phyloP scores from a whole-genome alignment of 768 basidiomycete genomes.

The Amanita pallidorosea region DNA sequence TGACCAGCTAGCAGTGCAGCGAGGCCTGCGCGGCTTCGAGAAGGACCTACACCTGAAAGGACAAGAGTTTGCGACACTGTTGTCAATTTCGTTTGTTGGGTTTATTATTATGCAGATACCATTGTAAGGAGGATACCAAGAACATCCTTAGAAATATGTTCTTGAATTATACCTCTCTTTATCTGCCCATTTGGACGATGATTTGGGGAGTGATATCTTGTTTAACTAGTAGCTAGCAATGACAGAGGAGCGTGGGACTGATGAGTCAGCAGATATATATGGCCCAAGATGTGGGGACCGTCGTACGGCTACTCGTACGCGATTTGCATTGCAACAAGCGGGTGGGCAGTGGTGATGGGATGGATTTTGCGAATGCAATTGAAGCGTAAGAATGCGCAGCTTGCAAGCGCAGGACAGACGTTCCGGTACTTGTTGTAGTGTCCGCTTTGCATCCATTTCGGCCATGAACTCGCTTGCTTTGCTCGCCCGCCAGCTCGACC shows the following conservation, averaged over 20 bases:
- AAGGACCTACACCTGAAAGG: conserved; percentile 48
- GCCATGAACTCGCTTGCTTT: conserved; percentile 75
- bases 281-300: conserved; percentile 58
- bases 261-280: conserved; percentile 39
- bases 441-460: not conserved
- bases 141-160: conserved; percentile 54
- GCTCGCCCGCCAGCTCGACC: conserved; percentile 77
- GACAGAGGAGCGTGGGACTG: conserved; percentile 5
- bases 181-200: conserved; percentile 58
- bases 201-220: conserved; percentile 60
- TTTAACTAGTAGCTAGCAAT: conserved; percentile 29
- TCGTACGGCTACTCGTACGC: conserved; percentile 58
- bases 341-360: conserved; percentile 41
- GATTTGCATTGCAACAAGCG: conserved; percentile 59
- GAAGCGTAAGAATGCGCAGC: conserved; percentile 23
- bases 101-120: conserved; percentile 78
- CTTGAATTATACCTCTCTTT: conserved; percentile 55
- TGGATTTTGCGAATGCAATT: conserved; percentile 33
- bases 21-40: conserved; percentile 61
- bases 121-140: conserved; percentile 33
- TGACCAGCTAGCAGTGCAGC: conserved; percentile 34
- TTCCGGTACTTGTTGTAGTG: conserved; percentile 41
- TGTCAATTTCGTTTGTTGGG: conserved; percentile 62
- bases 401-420: conserved; percentile 27
- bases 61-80: conserved; percentile 54